Percentiles rank a stretch among this genome's conserved stretches.
phyloP scores from a whole-genome alignment of 495 filamentous ascomycete species.

The Penicillium coffeae region DNA sequence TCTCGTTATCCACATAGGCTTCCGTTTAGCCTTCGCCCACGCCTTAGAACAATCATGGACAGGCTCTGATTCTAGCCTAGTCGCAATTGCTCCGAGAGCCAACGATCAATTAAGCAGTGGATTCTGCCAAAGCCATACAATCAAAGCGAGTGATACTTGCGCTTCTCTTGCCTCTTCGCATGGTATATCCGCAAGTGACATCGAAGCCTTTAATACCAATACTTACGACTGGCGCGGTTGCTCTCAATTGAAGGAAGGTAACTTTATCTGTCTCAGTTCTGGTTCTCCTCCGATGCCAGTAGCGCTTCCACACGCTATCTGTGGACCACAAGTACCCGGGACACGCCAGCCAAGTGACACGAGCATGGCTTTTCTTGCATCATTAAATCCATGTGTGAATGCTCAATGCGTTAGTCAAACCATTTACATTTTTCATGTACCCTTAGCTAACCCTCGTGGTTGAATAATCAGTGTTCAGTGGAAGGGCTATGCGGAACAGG shows the following conservation, averaged over 20 bases:
- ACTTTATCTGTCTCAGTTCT: conserved; percentile 14
- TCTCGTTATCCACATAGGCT: too few species aligned
- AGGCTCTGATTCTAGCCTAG: too few species aligned
- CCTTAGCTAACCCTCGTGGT: not conserved
- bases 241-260: not conserved
- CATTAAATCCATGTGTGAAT: conserved; percentile 11
- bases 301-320: conserved; percentile 14
- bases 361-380: conserved; percentile 6
- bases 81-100: too few species aligned
- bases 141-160: conserved; percentile 8
- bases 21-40: too few species aligned
- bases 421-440: not conserved
- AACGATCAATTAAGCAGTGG: too few species aligned
- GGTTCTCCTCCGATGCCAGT: conserved; percentile 17
- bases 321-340: conserved; percentile 19
- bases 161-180: conserved; percentile 3
- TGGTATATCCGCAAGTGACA: conserved; percentile 2
- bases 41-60: too few species aligned
- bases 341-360: conserved; percentile 10
- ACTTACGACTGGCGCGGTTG: conserved; percentile 14
- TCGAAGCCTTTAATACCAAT: conserved; percentile 12
- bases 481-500: conserved; percentile 7
- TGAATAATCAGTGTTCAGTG: conserved; percentile 1
- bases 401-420: conserved; percentile 10
- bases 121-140: conserved; percentile 3